Conservation (phyloP, 2,329 filamentous ascomycete genomes). For the Ambrosiella beaveri region DNA sequence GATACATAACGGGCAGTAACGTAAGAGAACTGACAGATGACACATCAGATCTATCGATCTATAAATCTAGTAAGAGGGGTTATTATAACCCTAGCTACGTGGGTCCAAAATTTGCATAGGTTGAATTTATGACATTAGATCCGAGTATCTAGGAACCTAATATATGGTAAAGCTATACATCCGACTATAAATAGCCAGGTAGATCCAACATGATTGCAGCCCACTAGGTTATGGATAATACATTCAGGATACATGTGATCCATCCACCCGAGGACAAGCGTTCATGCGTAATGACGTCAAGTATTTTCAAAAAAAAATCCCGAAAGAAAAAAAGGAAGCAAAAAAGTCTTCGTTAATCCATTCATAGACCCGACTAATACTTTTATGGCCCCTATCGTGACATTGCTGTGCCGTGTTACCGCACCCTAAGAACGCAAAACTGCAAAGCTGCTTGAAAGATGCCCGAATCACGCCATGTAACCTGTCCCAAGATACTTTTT, state of each 20-base stretch:
- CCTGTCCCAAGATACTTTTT: constrained; percentile 17
- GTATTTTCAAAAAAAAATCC: neutral
- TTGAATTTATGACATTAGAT: too few species aligned
- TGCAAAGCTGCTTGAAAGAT: constrained; percentile 28
- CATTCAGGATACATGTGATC: neutral
- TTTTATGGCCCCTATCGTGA: constrained; percentile 25
- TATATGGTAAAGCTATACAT: too few species aligned
- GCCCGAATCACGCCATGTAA: constrained; percentile 28
- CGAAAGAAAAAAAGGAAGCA: constrained; percentile 5
- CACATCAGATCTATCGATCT: too few species aligned
- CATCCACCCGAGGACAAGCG: neutral
- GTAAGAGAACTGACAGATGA: too few species aligned
- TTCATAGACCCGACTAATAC: constrained; percentile 21
- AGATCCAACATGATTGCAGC: too few species aligned
- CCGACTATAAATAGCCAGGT: too few species aligned
- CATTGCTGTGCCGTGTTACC: constrained; percentile 29
- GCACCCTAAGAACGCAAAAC: constrained; percentile 28
- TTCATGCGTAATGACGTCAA: too few species aligned
- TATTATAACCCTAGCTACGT: too few species aligned
- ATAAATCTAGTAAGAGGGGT: too few species aligned
- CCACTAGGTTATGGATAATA: neutral
- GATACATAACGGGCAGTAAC: too few species aligned
- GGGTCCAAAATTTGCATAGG: too few species aligned
- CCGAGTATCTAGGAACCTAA: too few species aligned
- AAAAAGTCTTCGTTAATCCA: constrained; percentile 13